Base-by-base conservation (phyloP, 306 rosid species). In the Benincasa hispida region DNA sequence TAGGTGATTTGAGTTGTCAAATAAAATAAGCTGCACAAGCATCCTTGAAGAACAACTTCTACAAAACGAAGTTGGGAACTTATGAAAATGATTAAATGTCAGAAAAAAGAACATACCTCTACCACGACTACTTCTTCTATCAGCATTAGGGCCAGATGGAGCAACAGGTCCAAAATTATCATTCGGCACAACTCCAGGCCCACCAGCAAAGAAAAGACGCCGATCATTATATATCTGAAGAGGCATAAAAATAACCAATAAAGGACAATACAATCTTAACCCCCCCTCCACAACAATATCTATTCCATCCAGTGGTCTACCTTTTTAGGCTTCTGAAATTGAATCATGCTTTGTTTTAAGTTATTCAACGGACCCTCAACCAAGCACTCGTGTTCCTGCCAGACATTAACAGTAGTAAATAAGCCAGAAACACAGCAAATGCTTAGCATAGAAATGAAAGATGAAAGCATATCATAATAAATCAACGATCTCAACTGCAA, bases 311-410 rank as follows among this genome's bases (percentile, higher is more conserved):
- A 24, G 22, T 14, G 30, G 41, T 77, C 70, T 74, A 95, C 99
- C 99, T 95, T 95, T 81, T 95, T 95, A 50, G 99, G 99, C 84
- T 95, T 95, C 83, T 91, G 99, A 83, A 95, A 95, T 76, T 95
- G 99, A 81, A 95, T 97, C 99, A 95, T 90, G 82, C 99, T 95
- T 87, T 92, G 99, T 83, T 95, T 95, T 87, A 95, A 83, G 83
- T 95, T 95, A 85, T 90, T 95, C 69, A 95, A 79, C 10, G 99
- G 99, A 55, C 99, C 99, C 83, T 95, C 99, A 72, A 95, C 99
- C 92, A 95, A 89, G 86, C 99, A 95, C 83, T 95, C 99, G 14
- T 95, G 91, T 76, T 95, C 99, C 99, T 95, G 86, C 58, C 72
- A 42, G 73, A 56, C 24, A 55, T 24, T 51, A 48, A 73, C 59